These are phyloP conservation scores for Tulasnella sp. DNA, from an alignment of 768 basidiomycete species.

Conservation along the genomic window DNA sequence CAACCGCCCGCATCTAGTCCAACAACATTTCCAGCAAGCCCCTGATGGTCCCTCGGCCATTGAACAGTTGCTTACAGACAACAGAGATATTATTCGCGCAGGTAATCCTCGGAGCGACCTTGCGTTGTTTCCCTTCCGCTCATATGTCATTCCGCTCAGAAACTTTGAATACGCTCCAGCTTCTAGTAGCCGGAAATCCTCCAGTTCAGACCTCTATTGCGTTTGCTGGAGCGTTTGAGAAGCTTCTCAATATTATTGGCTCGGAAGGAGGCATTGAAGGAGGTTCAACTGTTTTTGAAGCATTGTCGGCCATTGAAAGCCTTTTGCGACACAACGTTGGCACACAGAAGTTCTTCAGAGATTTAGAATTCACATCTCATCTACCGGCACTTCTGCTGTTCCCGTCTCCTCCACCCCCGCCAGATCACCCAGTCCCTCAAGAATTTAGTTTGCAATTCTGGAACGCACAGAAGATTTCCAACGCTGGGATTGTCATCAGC, in stretches of 20 bases:
- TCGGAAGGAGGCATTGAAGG: slow-evolving; percentile 90
- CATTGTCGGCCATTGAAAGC: slow-evolving; percentile 77
- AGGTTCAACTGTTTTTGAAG: slow-evolving; percentile 75
- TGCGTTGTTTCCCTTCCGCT: neutral
- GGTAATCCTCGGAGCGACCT: slow-evolving; percentile 39
- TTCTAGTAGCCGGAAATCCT: slow-evolving; percentile 73
- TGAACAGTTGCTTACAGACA: slow-evolving; percentile 56
- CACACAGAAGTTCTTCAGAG: slow-evolving; percentile 98
- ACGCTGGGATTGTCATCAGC: slow-evolving; percentile 68
- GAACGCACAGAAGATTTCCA: slow-evolving; percentile 84
- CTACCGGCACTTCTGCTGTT: slow-evolving; percentile 64
- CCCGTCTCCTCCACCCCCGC: slow-evolving; percentile 48
- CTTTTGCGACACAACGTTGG: slow-evolving; percentile 87
- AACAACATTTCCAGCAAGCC: slow-evolving; percentile 85
- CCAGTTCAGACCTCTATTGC: slow-evolving; percentile 96
- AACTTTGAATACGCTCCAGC: slow-evolving; percentile 72
- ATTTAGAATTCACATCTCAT: slow-evolving; percentile 64
- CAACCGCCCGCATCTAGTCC: slow-evolving; percentile 73
- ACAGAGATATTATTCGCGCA: slow-evolving; percentile 80
- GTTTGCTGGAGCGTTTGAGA: slow-evolving; percentile 95
- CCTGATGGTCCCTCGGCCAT: slow-evolving; percentile 61
- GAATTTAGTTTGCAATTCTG: slow-evolving; percentile 94
- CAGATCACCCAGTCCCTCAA: slow-evolving; percentile 57
- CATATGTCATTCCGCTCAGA: slow-evolving; percentile 41
- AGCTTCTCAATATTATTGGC: slow-evolving; percentile 78